Conservation (phyloP, 768 basidiomycete species). For the Lyophyllum decastes region DNA sequence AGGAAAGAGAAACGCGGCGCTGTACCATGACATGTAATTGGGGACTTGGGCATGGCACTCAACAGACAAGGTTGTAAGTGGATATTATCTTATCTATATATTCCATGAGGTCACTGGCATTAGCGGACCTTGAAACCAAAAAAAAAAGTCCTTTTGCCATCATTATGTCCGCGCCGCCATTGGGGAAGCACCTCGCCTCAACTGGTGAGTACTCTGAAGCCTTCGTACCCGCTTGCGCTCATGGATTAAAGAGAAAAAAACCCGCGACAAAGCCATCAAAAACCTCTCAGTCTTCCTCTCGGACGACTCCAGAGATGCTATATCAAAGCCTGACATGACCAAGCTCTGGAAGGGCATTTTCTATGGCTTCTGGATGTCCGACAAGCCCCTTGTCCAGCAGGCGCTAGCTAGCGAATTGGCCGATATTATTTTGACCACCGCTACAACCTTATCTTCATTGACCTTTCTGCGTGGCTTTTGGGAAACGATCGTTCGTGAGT, state of each 20-base stretch:
- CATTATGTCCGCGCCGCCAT: slow-evolving; percentile 51
- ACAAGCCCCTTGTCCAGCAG: slow-evolving; percentile 96
- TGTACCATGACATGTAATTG: slow-evolving; percentile 89
- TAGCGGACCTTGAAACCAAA: slow-evolving; percentile 31
- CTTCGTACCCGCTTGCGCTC: slow-evolving; percentile 15
- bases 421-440: slow-evolving; percentile 73
- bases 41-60: slow-evolving; percentile 57
- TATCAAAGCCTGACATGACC: slow-evolving; percentile 78
- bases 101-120: slow-evolving; percentile 6
- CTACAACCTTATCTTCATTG: slow-evolving; percentile 57
- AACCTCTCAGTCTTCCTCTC: slow-evolving; percentile 81
- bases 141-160: slow-evolving; percentile 18
- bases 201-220: slow-evolving; percentile 57
- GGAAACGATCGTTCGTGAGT: slow-evolving; percentile 87
- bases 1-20: neutral
- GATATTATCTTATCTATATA: slow-evolving; percentile 1
- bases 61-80: neutral
- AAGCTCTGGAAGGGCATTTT: slow-evolving; percentile 98
- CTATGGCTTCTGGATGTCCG: slow-evolving; percentile 99
- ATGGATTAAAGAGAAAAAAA: slow-evolving; percentile 74
- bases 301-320: slow-evolving; percentile 53
- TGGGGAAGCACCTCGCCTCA: slow-evolving; percentile 91
- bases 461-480: slow-evolving; percentile 89
- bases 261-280: slow-evolving; percentile 88
- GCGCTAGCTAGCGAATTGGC: slow-evolving; percentile 85